Evolutionary conservation across 306 rosid genomes (phyloP), one percentile per base, ranked within the genome.

Genomic region (Malus orientalis): DNA sequence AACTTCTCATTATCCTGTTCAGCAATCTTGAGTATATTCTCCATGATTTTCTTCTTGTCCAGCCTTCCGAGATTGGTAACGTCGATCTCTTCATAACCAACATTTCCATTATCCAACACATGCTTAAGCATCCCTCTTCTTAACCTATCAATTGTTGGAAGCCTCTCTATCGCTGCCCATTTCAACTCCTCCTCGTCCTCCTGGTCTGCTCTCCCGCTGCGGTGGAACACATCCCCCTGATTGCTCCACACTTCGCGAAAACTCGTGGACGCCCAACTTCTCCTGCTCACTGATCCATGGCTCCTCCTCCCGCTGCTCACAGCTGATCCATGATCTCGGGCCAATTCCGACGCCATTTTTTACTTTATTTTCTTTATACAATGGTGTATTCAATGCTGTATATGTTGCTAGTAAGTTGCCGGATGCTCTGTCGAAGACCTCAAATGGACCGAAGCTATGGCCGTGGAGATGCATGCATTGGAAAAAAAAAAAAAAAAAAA

Each of bases 121-220:
- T 82, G 74, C 29, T 81, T 82, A 3, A 88, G 81, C 7, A 90
- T 59, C 63, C 91, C 88, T 77, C 79, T 90, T 74, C 85, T 86
- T 29, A 90, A 4, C 59, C 93, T 85, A 16, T 89, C 87, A 84
- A 83, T 85, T 1, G 96, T 88, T 0, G 96, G 91, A 76, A 90
- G 96, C 72, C 86, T 81, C 81, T 90, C 89, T 61, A 88, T 69
- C 4, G 96, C 87, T 1, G 93, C 96, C 96, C 96, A 90, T 57
- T 63, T 82, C 36, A 90, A 86, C 30, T 84, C 87, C 44, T 88
- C 91, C 27, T 90, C 96, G 45, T 90, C 89, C 20, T 81, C 78
- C 2, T 74, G 78, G 8, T 13, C 67, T 61, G 30, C 13, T n/a
- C 67, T 27, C 36, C 67, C 67, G 12, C 67, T 29, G 36, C 67